Conservation (phyloP, 2,329 filamentous ascomycete genomes). For the Aspergillus sp. region DNA sequence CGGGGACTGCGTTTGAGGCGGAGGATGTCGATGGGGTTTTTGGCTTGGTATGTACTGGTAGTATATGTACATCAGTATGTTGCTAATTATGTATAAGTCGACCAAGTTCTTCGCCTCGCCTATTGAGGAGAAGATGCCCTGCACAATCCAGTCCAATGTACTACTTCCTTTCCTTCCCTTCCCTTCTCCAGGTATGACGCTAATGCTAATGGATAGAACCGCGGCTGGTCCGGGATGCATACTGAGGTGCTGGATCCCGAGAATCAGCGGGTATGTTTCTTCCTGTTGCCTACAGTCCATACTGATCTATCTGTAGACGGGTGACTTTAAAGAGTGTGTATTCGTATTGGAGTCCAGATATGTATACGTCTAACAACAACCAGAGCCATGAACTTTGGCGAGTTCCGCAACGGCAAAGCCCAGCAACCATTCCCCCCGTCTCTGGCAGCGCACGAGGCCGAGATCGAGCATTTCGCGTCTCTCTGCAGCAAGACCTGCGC, state of each 20-base stretch:
- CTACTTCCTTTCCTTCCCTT: constrained; percentile 6
- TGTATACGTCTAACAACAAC: neutral
- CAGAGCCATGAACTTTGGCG: constrained; percentile 86
- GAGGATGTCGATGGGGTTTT: constrained; percentile 63
- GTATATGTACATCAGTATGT: neutral
- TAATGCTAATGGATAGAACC: constrained; percentile 48
- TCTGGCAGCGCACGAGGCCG: constrained; percentile 50
- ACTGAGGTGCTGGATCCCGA: constrained; percentile 79
- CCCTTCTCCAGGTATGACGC: neutral
- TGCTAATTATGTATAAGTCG: constrained; percentile 43
- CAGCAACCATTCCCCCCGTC: constrained; percentile 66
- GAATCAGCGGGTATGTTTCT: constrained; percentile 57
- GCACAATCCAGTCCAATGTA: constrained; percentile 59
- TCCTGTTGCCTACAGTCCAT: constrained; percentile 2
- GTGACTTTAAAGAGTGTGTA: constrained; percentile 77
- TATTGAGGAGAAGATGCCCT: constrained; percentile 61
- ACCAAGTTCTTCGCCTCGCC: constrained; percentile 64
- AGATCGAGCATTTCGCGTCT: constrained; percentile 57
- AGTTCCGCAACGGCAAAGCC: constrained; percentile 59
- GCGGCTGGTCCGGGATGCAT: constrained; percentile 82
- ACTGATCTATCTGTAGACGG: constrained; percentile 44
- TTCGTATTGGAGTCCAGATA: neutral
- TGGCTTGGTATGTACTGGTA: constrained; percentile 48
- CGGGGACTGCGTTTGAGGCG: constrained; percentile 57
- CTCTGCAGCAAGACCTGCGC: constrained; percentile 65